A percentile compares a stretch with the other conserved stretches of the same genome.
phyloP scores from a whole-genome alignment of 805 yeast genomes.

The Debaryomyces prosopidis region DNA sequence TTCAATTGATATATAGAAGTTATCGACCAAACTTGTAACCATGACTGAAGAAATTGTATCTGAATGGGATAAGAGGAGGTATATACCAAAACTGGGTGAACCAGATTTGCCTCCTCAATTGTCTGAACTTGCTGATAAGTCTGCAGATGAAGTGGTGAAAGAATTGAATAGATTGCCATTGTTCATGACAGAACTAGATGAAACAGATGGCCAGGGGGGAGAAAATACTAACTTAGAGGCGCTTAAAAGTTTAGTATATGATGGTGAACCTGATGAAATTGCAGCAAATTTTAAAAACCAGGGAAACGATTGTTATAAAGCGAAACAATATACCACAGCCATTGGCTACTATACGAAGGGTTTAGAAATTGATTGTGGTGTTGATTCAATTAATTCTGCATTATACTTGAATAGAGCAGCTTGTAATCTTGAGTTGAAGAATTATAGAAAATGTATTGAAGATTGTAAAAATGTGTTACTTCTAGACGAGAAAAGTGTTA shows the following conservation, averaged over 20 bases:
- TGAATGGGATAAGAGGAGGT: conserved; percentile 44
- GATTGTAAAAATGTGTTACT: conserved; percentile 76
- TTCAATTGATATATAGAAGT: not conserved
- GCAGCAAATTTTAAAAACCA: conserved; percentile 89
- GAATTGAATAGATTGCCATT: conserved; percentile 87
- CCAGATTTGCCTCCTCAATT: conserved; percentile 84
- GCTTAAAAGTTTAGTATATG: conserved; percentile 85
- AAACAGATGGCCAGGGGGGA: conserved; percentile 74
- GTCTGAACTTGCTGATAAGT: conserved; percentile 58
- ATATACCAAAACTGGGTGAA: conserved; percentile 53
- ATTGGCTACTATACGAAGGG: conserved; percentile 79
- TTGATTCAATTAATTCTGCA: conserved; percentile 54
- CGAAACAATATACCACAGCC: conserved; percentile 73
- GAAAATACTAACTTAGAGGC: conserved; percentile 81
- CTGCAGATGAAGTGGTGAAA: conserved; percentile 71
- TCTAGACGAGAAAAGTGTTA: conserved; percentile 67
- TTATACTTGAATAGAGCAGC: conserved; percentile 85
- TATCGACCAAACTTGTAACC: not conserved
- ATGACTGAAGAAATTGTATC: conserved; percentile 24
- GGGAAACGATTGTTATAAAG: conserved; percentile 84
- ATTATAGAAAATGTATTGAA: conserved; percentile 81
- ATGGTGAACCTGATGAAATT: conserved; percentile 91
- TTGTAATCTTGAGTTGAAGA: conserved; percentile 80
- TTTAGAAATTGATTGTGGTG: conserved; percentile 65
- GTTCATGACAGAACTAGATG: conserved; percentile 88